A percentile compares a stretch with the other conserved stretches of the same genome.
These are phyloP conservation scores for Alnus glutinosa DNA, from an alignment of 306 rosid species.

Conservation along the genomic window DNA sequence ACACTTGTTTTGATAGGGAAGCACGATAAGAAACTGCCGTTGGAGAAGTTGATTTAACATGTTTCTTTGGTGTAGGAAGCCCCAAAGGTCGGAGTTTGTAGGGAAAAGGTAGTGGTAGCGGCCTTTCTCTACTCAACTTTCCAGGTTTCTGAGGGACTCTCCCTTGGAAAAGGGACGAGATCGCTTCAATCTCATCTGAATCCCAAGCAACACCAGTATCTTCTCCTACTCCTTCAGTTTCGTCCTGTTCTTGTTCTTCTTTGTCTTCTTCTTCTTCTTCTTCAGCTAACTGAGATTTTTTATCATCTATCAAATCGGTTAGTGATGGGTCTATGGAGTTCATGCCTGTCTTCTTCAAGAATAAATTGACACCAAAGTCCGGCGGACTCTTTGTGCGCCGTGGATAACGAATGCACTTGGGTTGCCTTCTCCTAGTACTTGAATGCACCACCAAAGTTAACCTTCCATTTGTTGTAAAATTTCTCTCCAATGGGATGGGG, in stretches of 20 bases:
- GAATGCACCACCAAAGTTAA: slow-evolving; percentile 38
- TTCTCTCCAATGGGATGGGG: slow-evolving; percentile 28
- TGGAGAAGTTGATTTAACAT: slow-evolving; percentile 40
- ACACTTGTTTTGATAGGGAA: slow-evolving; percentile 43
- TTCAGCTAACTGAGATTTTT: slow-evolving; percentile 2
- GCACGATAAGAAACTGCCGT: slow-evolving; percentile 43
- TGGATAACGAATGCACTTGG: slow-evolving; percentile 56
- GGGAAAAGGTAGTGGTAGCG: slow-evolving; percentile 83
- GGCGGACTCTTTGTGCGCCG: slow-evolving; percentile 65
- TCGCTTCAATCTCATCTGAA: slow-evolving; percentile 74
- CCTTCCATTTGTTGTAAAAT: slow-evolving; percentile 20
- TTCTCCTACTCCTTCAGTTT: background rate
- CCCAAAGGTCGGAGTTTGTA: slow-evolving; percentile 69
- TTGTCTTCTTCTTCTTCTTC: slow-evolving; percentile 6
- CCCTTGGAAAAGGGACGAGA: slow-evolving; percentile 77
- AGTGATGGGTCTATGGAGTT: slow-evolving; percentile 17
- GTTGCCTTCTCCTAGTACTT: slow-evolving; percentile 38
- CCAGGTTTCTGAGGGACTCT: slow-evolving; percentile 88
- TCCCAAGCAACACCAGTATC: slow-evolving; percentile 52
- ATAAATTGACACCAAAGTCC: slow-evolving; percentile 65
- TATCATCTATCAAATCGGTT: slow-evolving; percentile 18
- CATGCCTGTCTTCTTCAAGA: slow-evolving; percentile 50
- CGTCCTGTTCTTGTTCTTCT: background rate
- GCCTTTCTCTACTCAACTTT: slow-evolving; percentile 57
- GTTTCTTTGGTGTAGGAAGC: slow-evolving; percentile 62